Evolutionary conservation across 176 grass and related monocot species (phyloP), one percentile per base, ranked within the genome.

Genomic region (Oryza glaberrima): DNA sequence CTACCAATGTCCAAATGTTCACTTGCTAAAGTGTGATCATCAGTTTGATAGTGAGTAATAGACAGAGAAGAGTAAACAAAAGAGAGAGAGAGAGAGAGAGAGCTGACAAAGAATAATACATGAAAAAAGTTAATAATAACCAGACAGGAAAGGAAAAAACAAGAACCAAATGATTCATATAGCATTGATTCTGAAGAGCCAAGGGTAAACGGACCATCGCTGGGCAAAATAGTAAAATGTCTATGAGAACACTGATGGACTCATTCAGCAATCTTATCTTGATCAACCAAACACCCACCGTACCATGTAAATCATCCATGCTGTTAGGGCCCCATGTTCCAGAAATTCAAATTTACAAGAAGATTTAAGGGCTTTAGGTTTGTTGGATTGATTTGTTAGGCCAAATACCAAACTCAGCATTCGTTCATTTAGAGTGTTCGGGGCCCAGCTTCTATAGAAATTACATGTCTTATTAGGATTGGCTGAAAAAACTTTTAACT

Each of bases 391-490:
- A 61, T 61, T 61, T 61, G 20, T 19, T 22, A 6, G 7, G 7
- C 20, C 56, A 61, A 22, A 61, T 4, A 61, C 56, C 56, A 61
- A 54, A 61, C 56, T 61, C 20, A n/a, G 17, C 6, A 61, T 54
- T 54, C 19, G 16, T 7, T 54, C 6, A n/a, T 22, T 9, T 61
- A 61, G 20, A 9, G 19, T 61, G 20, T 22, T 61, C n/a, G 56
- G 56, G 56, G 20, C 0, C 19, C 17, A 61, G 56, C n/a, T 20
- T 9, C 56, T 22, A 20, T 10, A 22, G 56, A 61, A 61, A 61
- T 20, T 80, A 5, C 11, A 49, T 69, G 3, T 69, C 28, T 80
- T 67, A n/a, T 49, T 51, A 78, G 58, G 44, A n/a, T 65, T 78
- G 58, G 19, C 44, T 52, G 64, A 22, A 69, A 69, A 3, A 52